Evolutionary conservation across 73 alveolate species (phyloP), one percentile per base, ranked within the genome.

Genomic region (Paramecium bursaria): DNA sequence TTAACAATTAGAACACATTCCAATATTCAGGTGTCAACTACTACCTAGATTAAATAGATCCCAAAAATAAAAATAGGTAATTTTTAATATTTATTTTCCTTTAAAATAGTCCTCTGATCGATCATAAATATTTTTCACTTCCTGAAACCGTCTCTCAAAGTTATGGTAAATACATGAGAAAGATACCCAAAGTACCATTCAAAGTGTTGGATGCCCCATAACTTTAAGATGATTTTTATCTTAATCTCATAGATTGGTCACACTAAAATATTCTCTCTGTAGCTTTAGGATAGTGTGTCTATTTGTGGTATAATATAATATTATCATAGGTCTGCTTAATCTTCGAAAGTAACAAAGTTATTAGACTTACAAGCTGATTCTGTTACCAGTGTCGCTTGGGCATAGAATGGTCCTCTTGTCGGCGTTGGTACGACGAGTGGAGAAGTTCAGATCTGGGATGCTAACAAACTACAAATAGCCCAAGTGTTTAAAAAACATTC

Each of bases 181-280:
- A 97, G 73, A 97, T 98, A 0, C 98, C 99, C n/a, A 97, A 96
- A 90, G 91, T 92, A 47, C 98, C 99, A 48, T 95, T 95, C 86
- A 98, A 98, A 90, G 99, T 98, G 23, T 94, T 98, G 33, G 99
- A 98, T 86, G 99, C 99, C 9, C 99, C 99, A 0, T 86, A 95
- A 85, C 91, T 98, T 33, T 86, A 94, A 90, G 99, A 98, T 86
- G 99, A 98, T 85, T 98, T 97, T 90, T 98, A 98, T 90, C 85
- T 97, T 80, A 96, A 98, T 80, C 93, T 97, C 14, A 94, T 98
- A 3, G 99, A 98, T 92, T 98, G 99, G 99, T 90, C 98, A 9
- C 87, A 93, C 21, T 88, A 94, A 49, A 95, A 98, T 82, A 87
- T 92, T 17, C 94, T 98, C 4, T 98, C 99, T 1, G 99, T 98